Base-by-base conservation (phyloP, 768 basidiomycete genomes). In the Rhodocollybia butyracea region DNA sequence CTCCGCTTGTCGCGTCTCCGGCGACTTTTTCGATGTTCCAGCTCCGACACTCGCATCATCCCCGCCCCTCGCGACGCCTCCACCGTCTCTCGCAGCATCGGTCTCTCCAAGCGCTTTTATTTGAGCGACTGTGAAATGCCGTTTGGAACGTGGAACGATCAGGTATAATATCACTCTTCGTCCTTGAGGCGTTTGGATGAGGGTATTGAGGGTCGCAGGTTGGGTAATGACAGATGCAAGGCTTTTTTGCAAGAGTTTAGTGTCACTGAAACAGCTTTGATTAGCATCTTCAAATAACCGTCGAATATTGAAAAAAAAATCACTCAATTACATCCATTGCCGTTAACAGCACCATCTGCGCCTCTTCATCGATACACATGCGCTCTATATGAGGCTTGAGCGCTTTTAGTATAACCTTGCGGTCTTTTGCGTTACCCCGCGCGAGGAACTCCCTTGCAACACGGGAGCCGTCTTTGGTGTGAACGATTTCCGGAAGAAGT, bases 311-410 rank as follows among this genome's bases (percentile, higher is more conserved):
- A 51, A 13, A n/a, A 34, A 47, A 2, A 3, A 74, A 83, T 38
- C 68, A 94, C 93, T 98, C 94, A 52, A 91, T 88, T 38, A 89
- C 82, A 66, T 98, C 94, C 11, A 96, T 76, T 5, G 91, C 90
- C 0, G 92, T 92, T 72, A 95, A 96, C 3, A 97, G 70, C 2
- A 95, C 91, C 22, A 90, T 73, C 62, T 95, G 93, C 0, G 94
- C 94, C 59, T 97, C 92, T 42, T 93, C 91, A 61, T 94, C 91
- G 39, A 81, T 76, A 62, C 88, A 90, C 82, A 97, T 93, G 2
- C 89, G 85, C 65, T 89, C 88, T 24, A 95, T 77, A 62, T 97
- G 93, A 1, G 93, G 92, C 61, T 94, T 94, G 48, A 98, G 78
- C 5, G 83, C 80, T 74, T 95, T 95, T 52, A 96, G 75, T 50